Evolutionary conservation across 306 rosid genomes (phyloP).

Genomic region (Lathyrus tuberosus): DNA sequence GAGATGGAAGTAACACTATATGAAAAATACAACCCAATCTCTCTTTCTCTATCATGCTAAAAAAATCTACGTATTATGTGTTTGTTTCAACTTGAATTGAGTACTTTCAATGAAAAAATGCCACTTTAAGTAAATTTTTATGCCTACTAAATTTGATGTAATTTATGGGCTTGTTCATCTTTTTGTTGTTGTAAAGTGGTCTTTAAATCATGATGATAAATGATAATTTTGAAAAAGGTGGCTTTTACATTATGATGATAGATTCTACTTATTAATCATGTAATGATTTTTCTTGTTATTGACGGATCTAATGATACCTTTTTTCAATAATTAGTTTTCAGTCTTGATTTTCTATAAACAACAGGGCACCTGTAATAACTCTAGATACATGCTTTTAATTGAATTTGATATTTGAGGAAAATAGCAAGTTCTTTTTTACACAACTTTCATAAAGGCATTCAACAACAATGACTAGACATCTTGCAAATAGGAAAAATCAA

Average conservation of each 20-base stretch:
- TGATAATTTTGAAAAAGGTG: neutral
- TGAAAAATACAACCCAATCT: neutral
- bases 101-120: neutral
- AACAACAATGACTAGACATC: neutral
- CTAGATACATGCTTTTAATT: neutral
- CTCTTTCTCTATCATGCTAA: neutral
- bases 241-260: neutral
- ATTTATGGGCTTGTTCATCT: neutral
- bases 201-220: neutral
- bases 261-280: neutral
- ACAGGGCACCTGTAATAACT: neutral
- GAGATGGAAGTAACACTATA: constrained; percentile 17
- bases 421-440: neutral
- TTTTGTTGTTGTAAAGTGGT: neutral
- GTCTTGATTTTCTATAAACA: neutral
- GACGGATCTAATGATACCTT: neutral
- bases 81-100: neutral
- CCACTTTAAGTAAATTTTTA: neutral
- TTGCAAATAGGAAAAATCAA: neutral
- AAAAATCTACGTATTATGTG: neutral
- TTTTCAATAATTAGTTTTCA: neutral
- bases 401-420: neutral
- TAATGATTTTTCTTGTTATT: neutral
- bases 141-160: neutral
- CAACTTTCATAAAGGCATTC: neutral